A percentile compares a stretch with the other conserved stretches of the same genome.
These are phyloP conservation scores for Phytopythium oedochilum DNA, from an alignment of 352 stramenopile genomes.

Conservation along the genomic window DNA sequence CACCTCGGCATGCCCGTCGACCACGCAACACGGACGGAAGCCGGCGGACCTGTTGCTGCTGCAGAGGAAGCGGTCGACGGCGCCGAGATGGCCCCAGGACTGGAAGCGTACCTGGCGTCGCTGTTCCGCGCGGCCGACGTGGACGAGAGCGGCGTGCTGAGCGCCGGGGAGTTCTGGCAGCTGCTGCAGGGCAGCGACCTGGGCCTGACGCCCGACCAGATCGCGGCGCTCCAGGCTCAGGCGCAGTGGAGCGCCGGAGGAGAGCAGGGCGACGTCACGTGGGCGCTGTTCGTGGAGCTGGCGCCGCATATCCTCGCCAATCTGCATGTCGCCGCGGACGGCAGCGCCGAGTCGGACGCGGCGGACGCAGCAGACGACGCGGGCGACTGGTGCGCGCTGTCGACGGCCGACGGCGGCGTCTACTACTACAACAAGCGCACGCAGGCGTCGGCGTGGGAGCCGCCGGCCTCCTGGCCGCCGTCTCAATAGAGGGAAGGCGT, in stretches of 20 bases:
- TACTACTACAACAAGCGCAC: conserved; percentile 35
- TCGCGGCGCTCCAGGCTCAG: conserved; percentile 12
- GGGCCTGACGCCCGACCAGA: conserved; percentile 14
- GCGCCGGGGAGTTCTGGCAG: conserved; percentile 12
- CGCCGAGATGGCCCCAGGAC: conserved; percentile 8
- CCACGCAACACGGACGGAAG: no score
- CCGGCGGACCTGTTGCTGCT: no score
- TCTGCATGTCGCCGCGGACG: background rate
- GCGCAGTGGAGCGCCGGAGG: conserved; percentile 4
- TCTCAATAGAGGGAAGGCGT: no score
- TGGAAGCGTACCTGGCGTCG: conserved; percentile 15
- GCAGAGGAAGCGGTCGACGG: no score
- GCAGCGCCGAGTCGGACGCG: background rate
- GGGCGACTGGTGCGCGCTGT: conserved; percentile 18
- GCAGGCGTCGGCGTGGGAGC: conserved; percentile 15
- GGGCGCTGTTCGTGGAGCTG: conserved; percentile 17
- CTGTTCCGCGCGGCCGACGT: conserved; percentile 16
- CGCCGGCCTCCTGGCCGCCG: no score
- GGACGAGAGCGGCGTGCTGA: conserved; percentile 18
- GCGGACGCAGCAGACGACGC: conserved; percentile 3
- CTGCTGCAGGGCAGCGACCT: conserved; percentile 16
- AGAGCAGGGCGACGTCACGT: conserved; percentile 13
- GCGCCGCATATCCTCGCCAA: conserved; percentile 16
- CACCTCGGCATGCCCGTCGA: background rate
- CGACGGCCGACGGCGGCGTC: conserved; percentile 8